Percentiles rank a stretch among this genome's conserved stretches.
Conservation (phyloP, 257 asterid genomes). For the Echites panduratus region DNA sequence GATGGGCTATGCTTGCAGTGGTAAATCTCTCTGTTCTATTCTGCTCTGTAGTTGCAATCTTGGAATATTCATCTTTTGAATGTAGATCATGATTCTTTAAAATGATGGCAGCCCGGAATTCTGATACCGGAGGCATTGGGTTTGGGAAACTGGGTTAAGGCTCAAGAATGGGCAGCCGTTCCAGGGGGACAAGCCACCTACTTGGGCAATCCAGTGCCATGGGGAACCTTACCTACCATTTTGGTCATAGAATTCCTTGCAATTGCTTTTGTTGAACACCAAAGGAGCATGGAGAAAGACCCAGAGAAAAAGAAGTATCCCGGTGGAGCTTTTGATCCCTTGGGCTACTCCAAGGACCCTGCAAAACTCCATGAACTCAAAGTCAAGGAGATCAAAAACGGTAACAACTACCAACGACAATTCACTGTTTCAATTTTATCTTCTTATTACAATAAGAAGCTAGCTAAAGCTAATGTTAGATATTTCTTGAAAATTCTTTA, state of each 20-base stretch:
- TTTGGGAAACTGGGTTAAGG: slow-evolving; percentile 89
- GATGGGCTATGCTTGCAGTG: slow-evolving; percentile 98
- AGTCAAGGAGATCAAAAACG: slow-evolving; percentile 92
- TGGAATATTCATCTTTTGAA: not conserved
- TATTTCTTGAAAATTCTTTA: no score
- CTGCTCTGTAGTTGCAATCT: not conserved
- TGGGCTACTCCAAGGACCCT: slow-evolving; percentile 95
- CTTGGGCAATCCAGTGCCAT: slow-evolving; percentile 91
- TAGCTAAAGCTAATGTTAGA: no score
- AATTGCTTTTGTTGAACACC: slow-evolving; percentile 92
- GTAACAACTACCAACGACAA: no score
- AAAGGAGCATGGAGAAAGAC: slow-evolving; percentile 89
- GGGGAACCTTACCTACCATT: slow-evolving; percentile 94
- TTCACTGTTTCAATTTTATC: not conserved
- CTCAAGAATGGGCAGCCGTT: slow-evolving; percentile 94
- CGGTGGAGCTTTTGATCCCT: slow-evolving; percentile 93
- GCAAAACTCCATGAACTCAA: slow-evolving; percentile 54
- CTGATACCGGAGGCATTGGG: slow-evolving; percentile 87
- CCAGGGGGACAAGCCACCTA: slow-evolving; percentile 97
- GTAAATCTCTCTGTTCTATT: slow-evolving; percentile 41
- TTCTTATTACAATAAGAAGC: not conserved
- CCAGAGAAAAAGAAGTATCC: slow-evolving; percentile 93
- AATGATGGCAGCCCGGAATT: slow-evolving; percentile 63
- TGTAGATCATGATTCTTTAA: not conserved
- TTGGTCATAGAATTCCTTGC: slow-evolving; percentile 77